Percentiles rank a stretch among this genome's conserved stretches.
phyloP scores from a whole-genome alignment of 305 asterid species.

The Rubia tinctorum region DNA sequence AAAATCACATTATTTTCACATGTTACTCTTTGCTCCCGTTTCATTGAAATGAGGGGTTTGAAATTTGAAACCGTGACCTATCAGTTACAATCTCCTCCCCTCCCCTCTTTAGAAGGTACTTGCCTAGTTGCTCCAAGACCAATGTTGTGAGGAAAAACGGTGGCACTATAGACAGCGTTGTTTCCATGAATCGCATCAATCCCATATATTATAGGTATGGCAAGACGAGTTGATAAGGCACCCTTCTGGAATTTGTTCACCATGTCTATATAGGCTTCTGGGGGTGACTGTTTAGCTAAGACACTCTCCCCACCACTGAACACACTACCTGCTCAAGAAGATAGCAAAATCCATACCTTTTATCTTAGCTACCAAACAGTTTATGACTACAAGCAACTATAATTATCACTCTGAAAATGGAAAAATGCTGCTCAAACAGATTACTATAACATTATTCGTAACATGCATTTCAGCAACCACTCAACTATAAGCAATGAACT shows the following conservation, averaged over 20 bases:
- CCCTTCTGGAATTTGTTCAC: conserved; percentile 42
- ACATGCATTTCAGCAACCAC: neutral
- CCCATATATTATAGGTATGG: conserved; percentile 47
- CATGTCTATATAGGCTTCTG: conserved; percentile 39
- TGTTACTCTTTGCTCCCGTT: no score
- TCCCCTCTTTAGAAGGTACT: neutral
- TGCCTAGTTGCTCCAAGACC: conserved; percentile 55
- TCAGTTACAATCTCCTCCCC: neutral
- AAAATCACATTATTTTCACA: neutral
- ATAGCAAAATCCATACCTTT: neutral
- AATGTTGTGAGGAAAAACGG: conserved; percentile 47
- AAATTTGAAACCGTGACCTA: neutral
- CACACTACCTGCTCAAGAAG: conserved; percentile 31
- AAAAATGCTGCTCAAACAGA: neutral
- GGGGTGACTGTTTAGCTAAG: conserved; percentile 24
- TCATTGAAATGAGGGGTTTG: neutral
- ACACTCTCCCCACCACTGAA: conserved; percentile 39
- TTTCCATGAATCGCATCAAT: conserved; percentile 50
- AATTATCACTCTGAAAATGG: neutral
- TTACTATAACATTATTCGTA: neutral
- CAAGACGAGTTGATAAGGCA: conserved; percentile 34
- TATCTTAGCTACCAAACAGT: neutral
- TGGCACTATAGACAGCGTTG: conserved; percentile 37
- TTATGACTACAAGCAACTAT: neutral
- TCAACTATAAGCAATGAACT: neutral